Base-by-base conservation (phyloP, 192 early-diverging fungal genomes). In the Nowakowskiella sp. region DNA sequence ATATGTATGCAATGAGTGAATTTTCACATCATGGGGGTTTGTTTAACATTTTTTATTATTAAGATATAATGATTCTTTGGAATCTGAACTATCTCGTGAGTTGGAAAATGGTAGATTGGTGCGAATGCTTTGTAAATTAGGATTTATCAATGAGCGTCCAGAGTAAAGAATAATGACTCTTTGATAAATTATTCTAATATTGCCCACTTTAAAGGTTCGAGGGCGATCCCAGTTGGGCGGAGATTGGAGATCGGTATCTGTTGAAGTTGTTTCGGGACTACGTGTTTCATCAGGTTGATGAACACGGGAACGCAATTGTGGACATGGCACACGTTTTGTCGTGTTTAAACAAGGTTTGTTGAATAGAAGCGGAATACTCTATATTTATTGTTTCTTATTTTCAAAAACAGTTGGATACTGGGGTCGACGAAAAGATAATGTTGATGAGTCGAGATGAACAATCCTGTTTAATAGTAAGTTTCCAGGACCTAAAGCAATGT, bases 221-320 rank as follows among this genome's bases (percentile, higher is more conserved):
- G 42, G 78, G 83, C 71, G 93, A 95, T 63, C 81, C 90, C 2
- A 82, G 83, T 50, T 99, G 94, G 94, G 85, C 91, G 8, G 94
- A 99, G 62, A 99, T 93, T 0, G 96, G 96, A 3, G 96, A 99
- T 69, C 75, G 93, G 31, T 99, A 99, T 65, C 78, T 97, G 42
- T 83, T 96, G 49, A 97, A 96, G 69, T 73, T 99, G 16, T 99
- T 99, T 63, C 77, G 96, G 43, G 96, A 99, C 67, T 95, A 92
- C 55, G 87, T 97, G 21, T 99, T 99, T 62, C 96, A 97, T 65
- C 87, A 91, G 61, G 91, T 95, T 9, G 82, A 93, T 58, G 70
- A 77, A 32, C 70, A 73, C 34, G 90, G 91, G 5, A 71, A 75
- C 32, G 88, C 94, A 6, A 77, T 92, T 9, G 62, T 92, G 7